Conservation (phyloP, 345 rosid species). For the Dimocarpus longan region DNA sequence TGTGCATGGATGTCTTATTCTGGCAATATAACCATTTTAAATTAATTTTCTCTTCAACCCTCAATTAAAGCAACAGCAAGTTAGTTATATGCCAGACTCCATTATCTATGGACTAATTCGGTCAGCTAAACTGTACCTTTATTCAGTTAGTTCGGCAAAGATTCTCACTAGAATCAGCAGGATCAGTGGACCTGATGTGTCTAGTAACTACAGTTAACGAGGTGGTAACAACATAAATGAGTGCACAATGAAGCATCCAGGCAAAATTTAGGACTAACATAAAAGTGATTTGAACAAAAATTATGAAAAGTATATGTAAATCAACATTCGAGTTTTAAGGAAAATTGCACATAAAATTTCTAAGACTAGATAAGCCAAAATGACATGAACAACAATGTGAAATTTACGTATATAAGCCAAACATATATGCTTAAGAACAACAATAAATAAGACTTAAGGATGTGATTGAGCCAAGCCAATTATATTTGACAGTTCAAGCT, state of each 20-base stretch:
- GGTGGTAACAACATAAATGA: background rate
- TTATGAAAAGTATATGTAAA: background rate
- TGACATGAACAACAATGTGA: background rate
- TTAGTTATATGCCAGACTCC: background rate
- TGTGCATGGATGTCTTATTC: background rate
- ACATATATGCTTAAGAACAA: background rate
- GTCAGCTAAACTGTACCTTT: background rate
- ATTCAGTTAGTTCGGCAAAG: background rate
- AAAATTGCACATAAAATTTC: background rate
- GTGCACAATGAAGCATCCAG: background rate
- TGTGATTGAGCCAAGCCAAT: background rate
- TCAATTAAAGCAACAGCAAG: background rate
- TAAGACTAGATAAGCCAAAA: background rate
- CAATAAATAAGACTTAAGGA: background rate
- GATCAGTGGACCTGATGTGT: background rate
- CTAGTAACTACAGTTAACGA: background rate
- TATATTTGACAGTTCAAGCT: background rate
- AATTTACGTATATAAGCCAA: background rate
- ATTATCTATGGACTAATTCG: background rate
- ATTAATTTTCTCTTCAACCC: background rate
- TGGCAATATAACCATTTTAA: background rate
- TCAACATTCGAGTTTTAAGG: background rate
- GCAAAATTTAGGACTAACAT: background rate
- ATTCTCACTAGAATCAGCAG: background rate
- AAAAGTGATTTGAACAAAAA: background rate